These are phyloP conservation scores for Microstegium vimineum DNA, from an alignment of 176 grass and related monocot species.

Conservation along the genomic window DNA sequence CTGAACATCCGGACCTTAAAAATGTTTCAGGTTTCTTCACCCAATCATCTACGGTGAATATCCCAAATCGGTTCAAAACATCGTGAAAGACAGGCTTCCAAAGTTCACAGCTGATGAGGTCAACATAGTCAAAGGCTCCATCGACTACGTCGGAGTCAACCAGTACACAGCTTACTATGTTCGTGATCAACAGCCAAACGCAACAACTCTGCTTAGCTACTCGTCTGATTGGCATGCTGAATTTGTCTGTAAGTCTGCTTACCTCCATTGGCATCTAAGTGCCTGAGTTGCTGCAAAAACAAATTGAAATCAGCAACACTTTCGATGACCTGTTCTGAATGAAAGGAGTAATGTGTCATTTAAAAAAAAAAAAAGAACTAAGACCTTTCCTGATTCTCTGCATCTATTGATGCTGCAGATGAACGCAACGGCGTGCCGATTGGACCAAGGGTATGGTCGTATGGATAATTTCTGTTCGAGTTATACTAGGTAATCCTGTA, in stretches of 20 bases:
- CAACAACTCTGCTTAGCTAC: conserved; percentile 27
- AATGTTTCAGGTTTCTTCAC: conserved; percentile 50
- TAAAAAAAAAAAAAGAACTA: too few relatives aligned
- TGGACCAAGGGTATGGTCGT: conserved; percentile 46
- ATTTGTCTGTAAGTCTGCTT: conserved; percentile 40
- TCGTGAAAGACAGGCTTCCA: conserved; percentile 61
- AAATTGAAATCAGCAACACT: background rate
- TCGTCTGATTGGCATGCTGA: conserved; percentile 50
- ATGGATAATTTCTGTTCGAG: conserved; percentile 4
- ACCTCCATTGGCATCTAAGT: background rate
- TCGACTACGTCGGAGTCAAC: conserved; percentile 54
- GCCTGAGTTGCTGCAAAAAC: background rate
- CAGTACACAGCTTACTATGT: conserved; percentile 67
- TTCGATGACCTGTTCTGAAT: background rate
- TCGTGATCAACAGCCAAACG: conserved; percentile 19
- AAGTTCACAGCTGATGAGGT: conserved; percentile 46
- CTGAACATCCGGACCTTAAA: background rate
- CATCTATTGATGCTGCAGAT: conserved; percentile 34
- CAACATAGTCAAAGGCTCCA: conserved; percentile 52
- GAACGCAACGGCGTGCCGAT: conserved; percentile 55
- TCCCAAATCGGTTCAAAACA: conserved; percentile 45
- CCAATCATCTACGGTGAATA: conserved; percentile 62
- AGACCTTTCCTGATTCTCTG: background rate
- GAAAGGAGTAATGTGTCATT: background rate
- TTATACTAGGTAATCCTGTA: background rate